Conservation (phyloP, 768 basidiomycete genomes). For the Lactifluus volemus region DNA sequence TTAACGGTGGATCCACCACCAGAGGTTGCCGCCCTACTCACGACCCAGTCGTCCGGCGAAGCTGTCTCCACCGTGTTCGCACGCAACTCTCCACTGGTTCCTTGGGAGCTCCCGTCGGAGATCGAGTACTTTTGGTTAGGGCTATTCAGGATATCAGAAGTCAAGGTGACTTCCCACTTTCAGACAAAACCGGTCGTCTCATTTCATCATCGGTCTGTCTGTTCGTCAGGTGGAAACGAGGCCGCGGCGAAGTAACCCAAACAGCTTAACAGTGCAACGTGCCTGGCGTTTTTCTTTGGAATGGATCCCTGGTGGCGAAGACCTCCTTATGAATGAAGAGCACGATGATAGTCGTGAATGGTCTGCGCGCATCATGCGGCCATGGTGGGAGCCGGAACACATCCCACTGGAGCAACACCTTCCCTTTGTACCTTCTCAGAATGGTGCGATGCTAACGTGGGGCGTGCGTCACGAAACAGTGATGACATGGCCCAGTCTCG, state of each 20-base stretch:
- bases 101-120: constrained; percentile 16
- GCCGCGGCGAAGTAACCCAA: neutral
- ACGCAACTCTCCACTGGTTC: constrained; percentile 16
- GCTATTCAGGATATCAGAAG: constrained; percentile 9
- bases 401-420: neutral
- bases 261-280: neutral
- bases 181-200: neutral
- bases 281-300: constrained; percentile 13
- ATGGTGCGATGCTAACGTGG: neutral
- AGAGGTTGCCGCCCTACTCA: constrained; percentile 6
- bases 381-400: constrained; percentile 17
- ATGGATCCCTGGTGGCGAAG: constrained; percentile 19
- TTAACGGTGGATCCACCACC: constrained; percentile 5
- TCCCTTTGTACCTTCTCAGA: neutral
- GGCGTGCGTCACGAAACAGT: neutral
- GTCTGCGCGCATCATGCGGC: neutral
- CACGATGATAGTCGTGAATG: constrained; percentile 1
- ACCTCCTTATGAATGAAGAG: constrained; percentile 8
- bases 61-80: constrained; percentile 9
- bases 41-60: neutral
- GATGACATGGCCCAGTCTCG: neutral
- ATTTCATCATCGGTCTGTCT: neutral
- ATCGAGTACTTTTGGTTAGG: constrained; percentile 18
- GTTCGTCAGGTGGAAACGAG: constrained; percentile 6
- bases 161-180: constrained; percentile 12